Evolutionary conservation across 2,329 filamentous ascomycete genomes (phyloP).

Genomic region (Fusarium sp.): DNA sequence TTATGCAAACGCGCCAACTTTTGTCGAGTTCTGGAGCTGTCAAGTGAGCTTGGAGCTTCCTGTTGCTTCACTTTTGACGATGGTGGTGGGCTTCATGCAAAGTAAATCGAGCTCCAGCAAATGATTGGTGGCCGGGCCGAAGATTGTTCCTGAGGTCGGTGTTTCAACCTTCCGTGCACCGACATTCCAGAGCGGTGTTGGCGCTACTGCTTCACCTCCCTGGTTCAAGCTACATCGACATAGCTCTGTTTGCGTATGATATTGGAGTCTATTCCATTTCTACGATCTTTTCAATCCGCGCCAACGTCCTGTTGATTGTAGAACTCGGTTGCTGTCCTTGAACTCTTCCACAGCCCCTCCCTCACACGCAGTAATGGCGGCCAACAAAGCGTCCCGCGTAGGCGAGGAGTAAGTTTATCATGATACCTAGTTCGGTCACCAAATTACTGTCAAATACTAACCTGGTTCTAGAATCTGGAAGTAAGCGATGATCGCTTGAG

Average conservation of each 20-base stretch:
- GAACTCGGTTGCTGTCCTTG: neutral
- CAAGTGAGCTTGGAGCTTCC: slow-evolving; percentile 20
- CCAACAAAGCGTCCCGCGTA: slow-evolving; percentile 68
- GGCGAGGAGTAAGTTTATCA: slow-evolving; percentile 66
- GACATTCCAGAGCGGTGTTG: slow-evolving; percentile 36
- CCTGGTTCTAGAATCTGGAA: slow-evolving; percentile 82
- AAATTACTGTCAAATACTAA: slow-evolving; percentile 33
- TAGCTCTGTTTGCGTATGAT: neutral
- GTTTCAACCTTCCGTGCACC: slow-evolving; percentile 38
- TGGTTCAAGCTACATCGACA: slow-evolving; percentile 13
- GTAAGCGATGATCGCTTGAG: slow-evolving; percentile 63
- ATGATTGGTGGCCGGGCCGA: slow-evolving; percentile 49
- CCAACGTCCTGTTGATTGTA: neutral
- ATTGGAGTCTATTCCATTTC: neutral
- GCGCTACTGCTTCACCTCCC: slow-evolving; percentile 26
- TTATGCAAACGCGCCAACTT: slow-evolving; percentile 11
- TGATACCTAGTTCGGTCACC: neutral
- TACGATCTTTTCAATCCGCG: neutral
- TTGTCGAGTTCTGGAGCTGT: slow-evolving; percentile 7
- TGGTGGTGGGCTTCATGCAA: slow-evolving; percentile 29
- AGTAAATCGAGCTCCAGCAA: slow-evolving; percentile 29
- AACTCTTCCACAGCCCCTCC: neutral
- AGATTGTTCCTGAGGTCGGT: slow-evolving; percentile 47
- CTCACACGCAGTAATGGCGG: slow-evolving; percentile 58
- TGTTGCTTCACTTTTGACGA: slow-evolving; percentile 19